Conservation (phyloP, 2,329 filamentous ascomycete species). For the Gaeumannomyces tritici region DNA sequence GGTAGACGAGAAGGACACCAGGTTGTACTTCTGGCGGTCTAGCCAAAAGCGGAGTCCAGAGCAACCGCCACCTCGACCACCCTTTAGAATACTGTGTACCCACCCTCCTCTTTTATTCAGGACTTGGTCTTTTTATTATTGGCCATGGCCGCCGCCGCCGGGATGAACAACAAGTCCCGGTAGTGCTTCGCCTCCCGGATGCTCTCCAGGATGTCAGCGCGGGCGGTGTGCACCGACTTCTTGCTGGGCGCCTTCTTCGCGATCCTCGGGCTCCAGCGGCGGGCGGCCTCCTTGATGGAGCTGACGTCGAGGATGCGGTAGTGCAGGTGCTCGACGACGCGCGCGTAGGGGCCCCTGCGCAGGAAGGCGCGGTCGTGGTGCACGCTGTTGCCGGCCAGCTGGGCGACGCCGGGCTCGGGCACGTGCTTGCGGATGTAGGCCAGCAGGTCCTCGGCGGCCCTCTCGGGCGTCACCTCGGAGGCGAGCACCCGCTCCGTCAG, state of each 20-base stretch:
- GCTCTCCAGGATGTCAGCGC: constrained; percentile 87
- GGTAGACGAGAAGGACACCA: not conserved
- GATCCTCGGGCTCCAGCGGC: constrained; percentile 62
- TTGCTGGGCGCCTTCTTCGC: constrained; percentile 54
- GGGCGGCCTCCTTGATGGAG: constrained; percentile 80
- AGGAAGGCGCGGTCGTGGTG: constrained; percentile 85
- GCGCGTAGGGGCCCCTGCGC: constrained; percentile 60
- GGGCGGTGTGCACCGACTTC: constrained; percentile 69
- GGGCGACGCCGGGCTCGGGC: constrained; percentile 53
- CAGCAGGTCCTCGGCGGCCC: constrained; percentile 65
- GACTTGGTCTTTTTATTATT: not conserved
- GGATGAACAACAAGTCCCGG: constrained; percentile 56
- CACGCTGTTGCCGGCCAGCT: constrained; percentile 88
- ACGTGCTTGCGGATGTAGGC: constrained; percentile 67
- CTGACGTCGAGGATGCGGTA: constrained; percentile 91
- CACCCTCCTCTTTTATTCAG: not conserved
- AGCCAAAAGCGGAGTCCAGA: not conserved
- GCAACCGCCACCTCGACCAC: not conserved
- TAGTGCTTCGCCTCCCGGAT: constrained; percentile 88
- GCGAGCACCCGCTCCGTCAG: constrained; percentile 67
- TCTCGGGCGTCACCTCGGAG: constrained; percentile 61
- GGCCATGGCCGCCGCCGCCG: not conserved
- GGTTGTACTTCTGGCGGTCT: not conserved
- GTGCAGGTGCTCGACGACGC: constrained; percentile 68
- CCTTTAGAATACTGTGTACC: no score